Percentiles rank a stretch among this genome's conserved stretches.
Evolutionary conservation across 768 basidiomycete species (phyloP).

Genomic region (Hypholoma sublateritium): DNA sequence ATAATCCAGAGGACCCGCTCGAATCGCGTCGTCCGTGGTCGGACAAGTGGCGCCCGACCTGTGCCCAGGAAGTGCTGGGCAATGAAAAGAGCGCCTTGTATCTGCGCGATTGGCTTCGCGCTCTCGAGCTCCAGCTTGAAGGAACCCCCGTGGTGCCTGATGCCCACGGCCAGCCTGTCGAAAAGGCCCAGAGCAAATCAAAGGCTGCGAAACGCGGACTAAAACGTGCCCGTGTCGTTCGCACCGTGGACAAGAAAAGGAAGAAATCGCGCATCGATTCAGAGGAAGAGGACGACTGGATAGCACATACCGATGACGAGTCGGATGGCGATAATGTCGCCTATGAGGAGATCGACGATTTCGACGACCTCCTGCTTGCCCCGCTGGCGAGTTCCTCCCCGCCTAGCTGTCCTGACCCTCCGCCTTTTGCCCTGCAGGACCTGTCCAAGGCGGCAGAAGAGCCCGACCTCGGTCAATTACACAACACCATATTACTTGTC

Average conservation of each 20-base stretch:
- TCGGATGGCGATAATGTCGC: constrained; percentile 34
- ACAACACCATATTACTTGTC: constrained; percentile 82
- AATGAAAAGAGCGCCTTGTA: constrained; percentile 71
- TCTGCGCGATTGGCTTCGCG: constrained; percentile 76
- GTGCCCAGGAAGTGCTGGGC: constrained; percentile 75
- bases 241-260: constrained; percentile 48
- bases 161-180: neutral
- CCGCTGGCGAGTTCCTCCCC: constrained; percentile 18
- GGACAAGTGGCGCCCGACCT: constrained; percentile 72
- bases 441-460: neutral
- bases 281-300: constrained; percentile 62
- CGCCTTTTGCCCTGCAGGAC: neutral
- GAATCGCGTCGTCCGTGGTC: constrained; percentile 58
- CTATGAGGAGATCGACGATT: constrained; percentile 18
- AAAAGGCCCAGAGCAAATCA: constrained; percentile 24
- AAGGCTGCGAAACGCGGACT: constrained; percentile 32
- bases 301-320: constrained; percentile 44
- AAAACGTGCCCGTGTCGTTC: constrained; percentile 63
- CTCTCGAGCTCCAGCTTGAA: constrained; percentile 61
- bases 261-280: constrained; percentile 57
- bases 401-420: constrained; percentile 8
- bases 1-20: constrained; percentile 16
- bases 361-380: constrained; percentile 14
- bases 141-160: constrained; percentile 9
- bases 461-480: constrained; percentile 46